A percentile compares a stretch with the other conserved stretches of the same genome.
These are phyloP conservation scores for Aureobasidium sp. DNA, from an alignment of 2,329 filamentous ascomycete species.

Conservation along the genomic window DNA sequence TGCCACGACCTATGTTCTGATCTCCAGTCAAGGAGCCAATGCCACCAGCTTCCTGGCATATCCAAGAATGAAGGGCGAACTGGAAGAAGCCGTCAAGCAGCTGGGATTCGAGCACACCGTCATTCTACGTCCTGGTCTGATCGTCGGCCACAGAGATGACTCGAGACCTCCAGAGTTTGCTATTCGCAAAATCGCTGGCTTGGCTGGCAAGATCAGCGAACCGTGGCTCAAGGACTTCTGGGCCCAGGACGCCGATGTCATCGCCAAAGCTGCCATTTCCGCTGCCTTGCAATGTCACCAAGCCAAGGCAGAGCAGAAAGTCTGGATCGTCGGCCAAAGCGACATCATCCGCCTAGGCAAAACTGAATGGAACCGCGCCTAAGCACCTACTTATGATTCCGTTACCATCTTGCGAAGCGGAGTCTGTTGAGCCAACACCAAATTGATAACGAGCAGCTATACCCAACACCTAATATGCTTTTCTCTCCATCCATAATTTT, in stretches of 20 bases:
- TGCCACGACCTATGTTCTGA: conserved; percentile 67
- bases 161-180: conserved; percentile 51
- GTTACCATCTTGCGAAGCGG: not conserved
- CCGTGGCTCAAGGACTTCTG: conserved; percentile 53
- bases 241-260: conserved; percentile 67
- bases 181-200: conserved; percentile 49
- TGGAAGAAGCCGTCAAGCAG: conserved; percentile 69
- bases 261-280: conserved; percentile 59
- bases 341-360: conserved; percentile 65
- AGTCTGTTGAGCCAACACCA: not conserved
- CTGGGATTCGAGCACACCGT: conserved; percentile 72
- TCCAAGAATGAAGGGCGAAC: conserved; percentile 72
- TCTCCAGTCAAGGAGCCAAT: conserved; percentile 53
- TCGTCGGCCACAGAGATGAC: conserved; percentile 61
- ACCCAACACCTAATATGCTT: conserved; percentile 1
- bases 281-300: conserved; percentile 48
- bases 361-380: conserved; percentile 37
- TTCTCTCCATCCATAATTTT: not conserved
- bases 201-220: conserved; percentile 48
- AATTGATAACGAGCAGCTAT: not conserved
- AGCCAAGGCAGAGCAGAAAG: conserved; percentile 50
- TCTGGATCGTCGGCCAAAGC: conserved; percentile 53
- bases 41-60: conserved; percentile 51
- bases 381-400: not conserved
- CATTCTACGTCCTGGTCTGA: conserved; percentile 66